Percentiles rank a stretch among this genome's conserved stretches.
Conservation (phyloP, 495 filamentous ascomycete species). For the Xylaria sp. region DNA sequence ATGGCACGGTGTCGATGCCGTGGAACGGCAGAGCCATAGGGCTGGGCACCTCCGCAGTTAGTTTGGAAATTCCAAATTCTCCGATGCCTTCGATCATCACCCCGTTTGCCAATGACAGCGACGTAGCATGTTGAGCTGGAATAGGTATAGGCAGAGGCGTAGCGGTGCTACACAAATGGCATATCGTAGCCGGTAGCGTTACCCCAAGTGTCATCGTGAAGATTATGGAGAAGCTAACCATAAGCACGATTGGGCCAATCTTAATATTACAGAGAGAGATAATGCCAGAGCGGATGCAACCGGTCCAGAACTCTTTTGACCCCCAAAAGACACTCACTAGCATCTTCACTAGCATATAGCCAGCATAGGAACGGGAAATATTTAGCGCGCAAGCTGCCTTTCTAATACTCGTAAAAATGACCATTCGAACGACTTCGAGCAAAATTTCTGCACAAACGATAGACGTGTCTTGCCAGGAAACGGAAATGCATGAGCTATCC, state of each 20-base stretch:
- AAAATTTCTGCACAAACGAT: background rate
- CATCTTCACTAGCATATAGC: background rate
- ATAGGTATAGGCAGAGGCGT: background rate
- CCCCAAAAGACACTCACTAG: background rate
- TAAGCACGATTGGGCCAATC: background rate
- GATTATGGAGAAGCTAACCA: background rate
- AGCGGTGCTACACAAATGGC: background rate
- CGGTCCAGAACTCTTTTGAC: background rate
- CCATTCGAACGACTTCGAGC: background rate
- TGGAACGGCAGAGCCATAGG: constrained; percentile 20
- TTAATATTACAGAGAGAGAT: background rate
- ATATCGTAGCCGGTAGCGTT: background rate
- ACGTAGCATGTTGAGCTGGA: background rate
- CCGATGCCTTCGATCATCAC: background rate
- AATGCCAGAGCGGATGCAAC: background rate
- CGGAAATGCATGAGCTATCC: background rate
- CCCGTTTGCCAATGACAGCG: background rate
- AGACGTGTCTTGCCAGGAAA: background rate
- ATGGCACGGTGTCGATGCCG: background rate
- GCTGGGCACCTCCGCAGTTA: background rate
- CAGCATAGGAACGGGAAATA: background rate
- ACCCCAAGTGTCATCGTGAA: background rate
- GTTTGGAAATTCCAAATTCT: constrained; percentile 17
- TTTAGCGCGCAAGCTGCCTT: background rate
- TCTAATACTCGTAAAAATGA: background rate